phyloP scores from a whole-genome alignment of 345 rosid species.

The Salix brachista region DNA sequence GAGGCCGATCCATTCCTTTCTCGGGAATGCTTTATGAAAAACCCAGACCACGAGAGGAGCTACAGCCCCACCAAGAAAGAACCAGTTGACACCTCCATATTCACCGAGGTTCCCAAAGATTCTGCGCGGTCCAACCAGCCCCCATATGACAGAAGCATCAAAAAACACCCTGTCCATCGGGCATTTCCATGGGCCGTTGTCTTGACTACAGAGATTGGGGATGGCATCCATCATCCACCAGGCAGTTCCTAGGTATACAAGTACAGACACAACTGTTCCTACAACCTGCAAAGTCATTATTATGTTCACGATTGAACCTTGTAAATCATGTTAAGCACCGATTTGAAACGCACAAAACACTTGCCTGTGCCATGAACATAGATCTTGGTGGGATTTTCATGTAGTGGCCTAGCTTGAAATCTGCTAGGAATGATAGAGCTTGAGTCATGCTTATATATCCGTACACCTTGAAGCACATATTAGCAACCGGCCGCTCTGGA shows the following conservation, averaged over 20 bases:
- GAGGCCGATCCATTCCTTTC: constrained; percentile 45
- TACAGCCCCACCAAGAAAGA: constrained; percentile 59
- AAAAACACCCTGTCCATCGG: constrained; percentile 64
- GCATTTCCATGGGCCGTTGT: constrained; percentile 69
- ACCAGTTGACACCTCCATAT: constrained; percentile 60
- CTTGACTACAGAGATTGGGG: constrained; percentile 62
- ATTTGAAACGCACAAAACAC: not conserved
- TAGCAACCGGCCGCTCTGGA: constrained; percentile 83
- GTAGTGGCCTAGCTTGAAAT: constrained; percentile 88
- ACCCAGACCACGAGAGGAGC: constrained; percentile 65
- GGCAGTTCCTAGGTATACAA: constrained; percentile 56
- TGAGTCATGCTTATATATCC: constrained; percentile 85
- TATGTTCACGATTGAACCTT: not conserved
- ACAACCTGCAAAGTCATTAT: constrained; percentile 41
- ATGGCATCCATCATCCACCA: constrained; percentile 78
- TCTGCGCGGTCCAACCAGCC: constrained; percentile 74
- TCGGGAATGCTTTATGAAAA: constrained; percentile 59
- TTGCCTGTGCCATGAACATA: constrained; percentile 80
- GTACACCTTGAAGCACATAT: constrained; percentile 88
- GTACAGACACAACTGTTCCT: constrained; percentile 55
- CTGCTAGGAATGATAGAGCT: constrained; percentile 58
- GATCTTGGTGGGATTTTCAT: constrained; percentile 88
- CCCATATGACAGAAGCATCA: constrained; percentile 83
- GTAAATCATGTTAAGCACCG: too few relatives aligned
- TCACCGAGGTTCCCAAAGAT: constrained; percentile 71